These are phyloP conservation scores for Apophysomyces trapeziformis DNA, from an alignment of 371 early-diverging fungal species.

Conservation along the genomic window DNA sequence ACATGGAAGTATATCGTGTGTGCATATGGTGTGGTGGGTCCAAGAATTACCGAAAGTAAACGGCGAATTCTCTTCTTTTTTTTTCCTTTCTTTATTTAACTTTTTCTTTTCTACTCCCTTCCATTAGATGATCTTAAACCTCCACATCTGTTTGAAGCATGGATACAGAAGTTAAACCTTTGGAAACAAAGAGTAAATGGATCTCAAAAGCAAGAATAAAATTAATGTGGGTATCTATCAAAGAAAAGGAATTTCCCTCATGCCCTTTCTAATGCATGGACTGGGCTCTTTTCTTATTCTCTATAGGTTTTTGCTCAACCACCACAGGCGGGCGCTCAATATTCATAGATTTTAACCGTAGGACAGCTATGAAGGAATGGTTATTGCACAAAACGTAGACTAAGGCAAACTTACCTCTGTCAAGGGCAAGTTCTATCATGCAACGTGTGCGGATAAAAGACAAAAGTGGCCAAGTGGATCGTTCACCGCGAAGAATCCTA, in stretches of 20 bases:
- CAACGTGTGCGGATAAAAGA: conserved; percentile 75
- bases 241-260: not conserved
- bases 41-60: conserved; percentile 31
- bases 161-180: conserved; percentile 16
- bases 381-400: not conserved
- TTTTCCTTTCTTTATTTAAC: too few relatives aligned
- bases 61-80: too few relatives aligned
- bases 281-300: conserved; percentile 42
- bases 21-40: conserved; percentile 21
- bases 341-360: conserved; percentile 43
- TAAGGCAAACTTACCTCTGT: conserved; percentile 41
- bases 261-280: conserved; percentile 45
- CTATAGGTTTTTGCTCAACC: conserved; percentile 28
- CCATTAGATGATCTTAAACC: conserved; percentile 21
- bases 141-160: conserved; percentile 15
- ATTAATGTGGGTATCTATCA: too few relatives aligned
- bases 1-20: conserved; percentile 34
- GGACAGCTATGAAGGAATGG: conserved; percentile 31
- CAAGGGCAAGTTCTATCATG: conserved; percentile 77
- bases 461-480: conserved; percentile 84
- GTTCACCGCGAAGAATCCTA: conserved; percentile 79
- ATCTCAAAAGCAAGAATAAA: too few relatives aligned
- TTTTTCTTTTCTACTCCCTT: too few relatives aligned
- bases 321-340: conserved; percentile 42
- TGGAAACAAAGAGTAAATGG: conserved; percentile 17